Base-by-base conservation (phyloP, 2,329 filamentous ascomycete genomes). In the Paraphoma chrysanthemicola region DNA sequence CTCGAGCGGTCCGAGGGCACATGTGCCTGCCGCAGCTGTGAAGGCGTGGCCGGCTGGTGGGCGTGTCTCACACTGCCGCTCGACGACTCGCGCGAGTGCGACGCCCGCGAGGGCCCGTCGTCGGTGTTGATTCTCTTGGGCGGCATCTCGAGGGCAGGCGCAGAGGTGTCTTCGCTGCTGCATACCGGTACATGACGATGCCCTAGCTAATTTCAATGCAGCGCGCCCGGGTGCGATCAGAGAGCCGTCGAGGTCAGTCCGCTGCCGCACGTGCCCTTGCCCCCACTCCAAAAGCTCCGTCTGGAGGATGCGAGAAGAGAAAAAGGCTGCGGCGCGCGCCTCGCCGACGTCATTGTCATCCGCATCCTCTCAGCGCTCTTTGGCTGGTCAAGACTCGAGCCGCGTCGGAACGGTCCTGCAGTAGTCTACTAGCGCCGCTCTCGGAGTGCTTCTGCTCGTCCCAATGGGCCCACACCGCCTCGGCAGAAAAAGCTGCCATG, bases 21-120 rank as follows among this genome's bases (percentile, higher is more conserved):
- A 59, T 80, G 72, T 11, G 77, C 72, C 48, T 79, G 71, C n/a
- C 80, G 68, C 47, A 82, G 70, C 57, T 74, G 71, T 69, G 74
- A 78, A 36, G 77, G 76, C 2, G 67, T 75, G 7, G 61, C 48
- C 9, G 77, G 76, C 1, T 70, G 69, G 62, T 78, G 74, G n/a
- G 70, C 64, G 48, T 69, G 68, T 43, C 65, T 57, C 44, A 65
- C 61, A 62, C 70, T 74, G 46, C 64, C 63, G 11, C 43, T 67
- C n/a, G 74, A 75, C 30, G 73, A 68, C 50, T 66, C 72, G 57
- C 73, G 67, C 51, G 67, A 68, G 43, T 73, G 71, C n/a, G 67
- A 63, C 46, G 55, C 52, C 52, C 53, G 41, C 55, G 56, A 57
- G 57, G 69, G 67, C 56, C 64, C 57, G 56, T 64, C 63, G 44